A percentile compares a stretch with the other conserved stretches of the same genome.
phyloP scores from a whole-genome alignment of 805 yeast genomes.

The Candida suzukii region DNA sequence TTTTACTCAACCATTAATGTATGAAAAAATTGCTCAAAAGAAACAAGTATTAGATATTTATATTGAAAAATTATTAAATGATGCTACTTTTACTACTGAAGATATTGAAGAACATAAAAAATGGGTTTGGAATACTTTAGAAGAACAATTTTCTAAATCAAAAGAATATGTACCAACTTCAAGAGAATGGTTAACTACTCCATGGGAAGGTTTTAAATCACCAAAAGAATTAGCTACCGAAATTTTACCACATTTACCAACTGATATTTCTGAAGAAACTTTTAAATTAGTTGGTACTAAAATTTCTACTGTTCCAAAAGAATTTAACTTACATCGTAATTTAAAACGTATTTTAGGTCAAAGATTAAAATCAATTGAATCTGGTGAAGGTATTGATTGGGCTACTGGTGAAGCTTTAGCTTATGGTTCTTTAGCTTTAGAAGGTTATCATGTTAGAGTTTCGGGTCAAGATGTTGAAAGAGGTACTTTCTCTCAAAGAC shows the following conservation, averaged over 20 bases:
- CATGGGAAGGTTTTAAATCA: constrained; percentile 98
- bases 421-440: constrained; percentile 83
- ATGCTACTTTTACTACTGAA: constrained; percentile 82
- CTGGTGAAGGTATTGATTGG: constrained; percentile 97
- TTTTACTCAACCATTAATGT: constrained; percentile 98
- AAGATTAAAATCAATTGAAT: constrained; percentile 75
- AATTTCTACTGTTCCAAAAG: constrained; percentile 79
- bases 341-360: constrained; percentile 86
- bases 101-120: constrained; percentile 94
- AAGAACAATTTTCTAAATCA: constrained; percentile 81
- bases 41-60: constrained; percentile 83
- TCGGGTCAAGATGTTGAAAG: constrained; percentile 99
- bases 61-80: constrained; percentile 68
- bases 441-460: constrained; percentile 94
- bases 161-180: constrained; percentile 87
- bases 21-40: constrained; percentile 83
- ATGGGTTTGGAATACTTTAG: constrained; percentile 95
- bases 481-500: constrained; percentile 99
- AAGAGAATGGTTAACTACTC: constrained; percentile 96
- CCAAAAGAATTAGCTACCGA: constrained; percentile 96
- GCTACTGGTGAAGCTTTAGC: constrained; percentile 99
- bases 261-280: constrained; percentile 68
- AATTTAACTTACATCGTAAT: constrained; percentile 88
- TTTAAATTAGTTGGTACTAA: constrained; percentile 73
- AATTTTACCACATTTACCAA: constrained; percentile 92